Base-by-base conservation (phyloP, 805 yeast species). In the Candida verbasci region DNA sequence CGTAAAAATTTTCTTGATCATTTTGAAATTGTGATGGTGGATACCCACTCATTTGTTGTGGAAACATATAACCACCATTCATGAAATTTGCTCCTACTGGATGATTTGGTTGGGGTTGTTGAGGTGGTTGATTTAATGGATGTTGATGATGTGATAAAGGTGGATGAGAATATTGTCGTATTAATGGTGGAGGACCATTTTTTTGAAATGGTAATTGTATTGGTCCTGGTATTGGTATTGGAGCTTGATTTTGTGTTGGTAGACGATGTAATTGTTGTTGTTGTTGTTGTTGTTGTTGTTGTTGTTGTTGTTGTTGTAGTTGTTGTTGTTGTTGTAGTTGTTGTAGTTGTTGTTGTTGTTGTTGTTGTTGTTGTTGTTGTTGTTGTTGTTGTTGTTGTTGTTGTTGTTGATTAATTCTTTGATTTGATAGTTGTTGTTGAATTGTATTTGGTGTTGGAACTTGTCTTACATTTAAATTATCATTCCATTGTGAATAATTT, bases 321-420 rank as follows among this genome's bases (percentile, higher is more conserved):
- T 28, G 29, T 22, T 25, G 36, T 10, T 21, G 16, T 21, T 28
- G 36, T 17, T 24, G 25, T 5, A 1, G 35, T 14, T 14, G 35
- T 7, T 20, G 35, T 28, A 35, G 25, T 27, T 29, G 11, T 18
- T 24, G 29, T 10, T 27, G 39, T 24, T 29, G 42, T 11, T 29
- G 43, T 20, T 27, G 35, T 23, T 35, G 38, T 29, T 29, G 39
- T 10, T 30, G 32, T 20, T 17, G 35, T 25, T 28, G 41, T 17
- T 38, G 41, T 18, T 10, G 12, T 6, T 23, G 29, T 10, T 26
- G 34, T 17, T 25, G 33, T 26, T 22, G 34, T 11, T 18, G 32
- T 17, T 31, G 22, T 23, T 18, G 34, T 17, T 26, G 34, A 12
- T 24, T 35, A 5, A 23, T 6, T 29, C 9, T 12, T 14, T 18